Base-by-base conservation (phyloP, 345 rosid species). In the Eucalyptus leucophloia region DNA sequence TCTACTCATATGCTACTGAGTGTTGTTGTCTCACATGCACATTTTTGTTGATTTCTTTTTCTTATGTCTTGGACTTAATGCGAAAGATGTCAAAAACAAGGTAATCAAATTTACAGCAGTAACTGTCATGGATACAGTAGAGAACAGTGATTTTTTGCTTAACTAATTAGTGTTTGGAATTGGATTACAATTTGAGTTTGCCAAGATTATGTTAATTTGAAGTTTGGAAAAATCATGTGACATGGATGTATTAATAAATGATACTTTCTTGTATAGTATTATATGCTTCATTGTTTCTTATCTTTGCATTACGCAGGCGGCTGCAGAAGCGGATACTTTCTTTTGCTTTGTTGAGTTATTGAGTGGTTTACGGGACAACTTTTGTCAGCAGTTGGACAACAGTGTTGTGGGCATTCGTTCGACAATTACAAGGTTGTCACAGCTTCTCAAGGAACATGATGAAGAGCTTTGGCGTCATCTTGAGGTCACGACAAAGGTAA, bases 381-480 rank as follows among this genome's bases (percentile, higher is more conserved):
- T 95, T 91, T 97, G 99, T 91, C 99, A 98, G 94, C 99, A 98
- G 93, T 98, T 98, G 44, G 99, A 98, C 92, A 98, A 97, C 93
- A 97, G 99, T 93, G 98, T 93, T 14, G 97, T 97, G 87, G 99
- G 99, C 86, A 98, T 98, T 85, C 98, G 99, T 89, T 95, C 96
- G 87, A 96, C 99, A 65, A 94, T 98, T 82, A 91, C 98, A 89
- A 96, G 92, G 91, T 94, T 98, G 90, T 97, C 99, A 19, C 95
- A 93, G 90, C 98, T 98, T 88, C 92, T 98, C 88, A 98, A 96
- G 93, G 97, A 98, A 88, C 98, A 97, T 88, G 99, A 98, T 90
- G 99, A 98, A 92, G 99, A 98, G 92, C 99, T 98, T 89, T 98
- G 99, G 99, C 99, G 99, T 69, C 99, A 98, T 92, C 94, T 98